phyloP scores from a whole-genome alignment of 169 alveolate genomes.

The Eimeria praecox region DNA sequence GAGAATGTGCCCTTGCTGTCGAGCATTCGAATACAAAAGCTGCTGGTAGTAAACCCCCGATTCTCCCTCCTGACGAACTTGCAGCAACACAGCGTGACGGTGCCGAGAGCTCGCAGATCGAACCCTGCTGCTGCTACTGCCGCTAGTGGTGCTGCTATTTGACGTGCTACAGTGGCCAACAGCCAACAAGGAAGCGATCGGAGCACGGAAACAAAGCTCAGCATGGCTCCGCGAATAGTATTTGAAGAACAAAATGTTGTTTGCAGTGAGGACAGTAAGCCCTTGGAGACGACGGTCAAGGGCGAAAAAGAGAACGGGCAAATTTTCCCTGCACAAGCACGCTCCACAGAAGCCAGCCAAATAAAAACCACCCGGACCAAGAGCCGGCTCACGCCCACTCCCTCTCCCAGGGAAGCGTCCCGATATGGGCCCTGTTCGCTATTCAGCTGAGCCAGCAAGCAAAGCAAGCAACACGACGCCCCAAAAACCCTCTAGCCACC shows the following conservation, averaged over 20 bases:
- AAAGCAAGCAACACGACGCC: background rate
- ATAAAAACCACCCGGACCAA: background rate
- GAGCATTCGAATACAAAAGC: slow-evolving; percentile 41
- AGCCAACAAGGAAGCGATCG: slow-evolving; percentile 35
- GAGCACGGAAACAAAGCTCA: slow-evolving; percentile 57
- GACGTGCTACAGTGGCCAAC: slow-evolving; percentile 71
- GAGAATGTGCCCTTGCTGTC: slow-evolving; percentile 61
- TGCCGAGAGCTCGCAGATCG: background rate
- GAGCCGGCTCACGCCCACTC: background rate
- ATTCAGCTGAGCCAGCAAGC: background rate
- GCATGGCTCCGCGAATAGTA: slow-evolving; percentile 15
- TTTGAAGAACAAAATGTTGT: slow-evolving; percentile 31
- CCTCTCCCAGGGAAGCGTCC: background rate
- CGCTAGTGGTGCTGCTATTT: slow-evolving; percentile 4
- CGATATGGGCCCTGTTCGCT: background rate
- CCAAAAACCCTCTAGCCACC: background rate
- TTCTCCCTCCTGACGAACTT: slow-evolving; percentile 38
- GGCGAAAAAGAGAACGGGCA: slow-evolving; percentile 67
- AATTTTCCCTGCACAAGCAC: slow-evolving; percentile 25
- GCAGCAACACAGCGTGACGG: slow-evolving; percentile 69
- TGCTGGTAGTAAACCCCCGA: slow-evolving; percentile 66
- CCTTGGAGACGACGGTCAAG: slow-evolving; percentile 35
- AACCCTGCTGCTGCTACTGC: background rate
- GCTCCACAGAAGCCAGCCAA: background rate
- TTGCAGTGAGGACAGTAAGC: slow-evolving; percentile 52